Evolutionary conservation across 352 stramenopile species (phyloP), one percentile per base, ranked within the genome.

Genomic region (Phytopythium mirpurense): DNA sequence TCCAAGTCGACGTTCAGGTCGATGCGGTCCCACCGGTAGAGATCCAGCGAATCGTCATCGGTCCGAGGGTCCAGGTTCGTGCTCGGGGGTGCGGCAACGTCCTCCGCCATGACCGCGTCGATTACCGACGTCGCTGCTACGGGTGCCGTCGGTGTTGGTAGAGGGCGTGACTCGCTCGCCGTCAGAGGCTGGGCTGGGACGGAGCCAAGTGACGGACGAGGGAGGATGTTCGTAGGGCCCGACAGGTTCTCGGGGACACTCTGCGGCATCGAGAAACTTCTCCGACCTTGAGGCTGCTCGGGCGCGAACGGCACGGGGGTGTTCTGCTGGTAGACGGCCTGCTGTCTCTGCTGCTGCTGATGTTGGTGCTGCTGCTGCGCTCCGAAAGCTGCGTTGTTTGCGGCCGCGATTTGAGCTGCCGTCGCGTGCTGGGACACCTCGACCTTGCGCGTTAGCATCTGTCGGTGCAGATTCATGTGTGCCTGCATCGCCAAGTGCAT

Each of bases 401-500:
- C 46, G 54, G 47, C 59, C 63, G 41, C 44, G 44, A 44, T 49
- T 56, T 32, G 59, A 15, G 50, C 54, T 19, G 35, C 34, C 11
- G 35, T 40, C 10, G 34, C 54, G 56, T 86, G 71, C 38, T 93
- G 79, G 9, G 83, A 87, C 21, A 92, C 81, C 40, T 86, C 79
- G 29, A 92, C 83, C 50, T 94, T 94, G 52, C 83, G 83, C 48
- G 70, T 88, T 21, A 94, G 74, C 83, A 94, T 94, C 53, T 94
- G 81, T 3, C 82, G 83, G 54, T 94, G 83, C 36, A 95, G 58
- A 43, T 89, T 90, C 84, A 95, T 95, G 51, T 95, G 84, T 49
- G 82, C 78, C 59, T 93, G 83, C 82, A 95, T 93, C 19, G 81
- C 80, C 60, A 91, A 57, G 54, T 94, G 84, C 78, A 93, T 93